Conservation (phyloP, 768 basidiomycete species). For the Amanita rubescens region DNA sequence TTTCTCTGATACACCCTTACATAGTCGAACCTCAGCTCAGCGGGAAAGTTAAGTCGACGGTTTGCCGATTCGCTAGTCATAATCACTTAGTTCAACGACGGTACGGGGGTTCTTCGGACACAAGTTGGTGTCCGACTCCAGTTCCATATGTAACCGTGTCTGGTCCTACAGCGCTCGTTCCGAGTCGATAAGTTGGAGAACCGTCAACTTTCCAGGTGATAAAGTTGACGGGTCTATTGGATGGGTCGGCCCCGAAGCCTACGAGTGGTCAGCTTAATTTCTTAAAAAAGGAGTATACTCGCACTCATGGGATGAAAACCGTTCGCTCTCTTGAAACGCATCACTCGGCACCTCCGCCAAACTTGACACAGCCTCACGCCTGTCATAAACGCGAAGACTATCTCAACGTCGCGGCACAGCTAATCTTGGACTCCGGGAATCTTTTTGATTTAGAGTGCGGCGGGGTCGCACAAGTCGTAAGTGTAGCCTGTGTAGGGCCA, state of each 20-base stretch:
- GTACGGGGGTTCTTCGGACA: slow-evolving; percentile 49
- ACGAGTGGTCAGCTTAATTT: no score
- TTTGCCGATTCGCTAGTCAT: slow-evolving; percentile 71
- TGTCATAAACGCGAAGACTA: no score
- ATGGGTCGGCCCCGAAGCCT: slow-evolving; percentile 66
- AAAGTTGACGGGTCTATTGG: slow-evolving; percentile 45
- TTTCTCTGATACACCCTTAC: slow-evolving; percentile 74
- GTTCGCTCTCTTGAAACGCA: no score
- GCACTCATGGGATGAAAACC: no score
- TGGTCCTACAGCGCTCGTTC: slow-evolving; percentile 42
- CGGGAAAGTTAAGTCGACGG: slow-evolving; percentile 53
- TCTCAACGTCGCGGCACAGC: no score
- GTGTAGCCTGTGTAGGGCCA: no score
- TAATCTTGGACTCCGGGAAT: no score
- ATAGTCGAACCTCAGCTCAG: slow-evolving; percentile 68
- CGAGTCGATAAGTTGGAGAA: slow-evolving; percentile 38
- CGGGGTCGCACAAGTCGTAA: no score
- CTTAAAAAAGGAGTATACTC: no score
- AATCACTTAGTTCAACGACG: neutral
- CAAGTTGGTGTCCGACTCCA: slow-evolving; percentile 51
- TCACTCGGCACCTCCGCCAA: no score
- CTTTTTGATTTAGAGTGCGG: no score
- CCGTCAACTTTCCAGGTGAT: slow-evolving; percentile 74
- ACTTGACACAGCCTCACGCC: no score
- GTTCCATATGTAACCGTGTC: slow-evolving; percentile 31